Evolutionary conservation across 2,329 filamentous ascomycete species (phyloP), one percentile per base, ranked within the genome.

Genomic region (Lasiodiplodia citricola): DNA sequence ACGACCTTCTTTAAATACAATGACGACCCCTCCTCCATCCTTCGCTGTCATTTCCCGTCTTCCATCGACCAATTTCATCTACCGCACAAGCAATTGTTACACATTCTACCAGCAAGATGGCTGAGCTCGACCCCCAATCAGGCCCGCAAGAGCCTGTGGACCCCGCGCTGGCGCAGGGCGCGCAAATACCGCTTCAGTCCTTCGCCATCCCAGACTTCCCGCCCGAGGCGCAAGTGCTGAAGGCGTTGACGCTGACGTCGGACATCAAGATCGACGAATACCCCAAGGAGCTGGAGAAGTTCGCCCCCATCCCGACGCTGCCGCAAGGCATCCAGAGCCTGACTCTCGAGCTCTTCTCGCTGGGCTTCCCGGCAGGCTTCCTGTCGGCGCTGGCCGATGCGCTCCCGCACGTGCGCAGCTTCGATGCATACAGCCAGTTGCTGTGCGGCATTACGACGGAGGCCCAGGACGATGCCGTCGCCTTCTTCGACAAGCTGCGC

Each of bases 191-290:
- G 0, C 77, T 85, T 41, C 76, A 82, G 68, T 74, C 74, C 70
- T 85, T 85, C 77, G 77, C 74, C 21, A 74, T 85, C 16, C 83
- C 83, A 4, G 73, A 76, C 60, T 85, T 85, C 71, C 83, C 83
- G 2, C 74, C 77, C 0, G 75, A 81, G 73, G 82, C 83, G 6
- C 75, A 74, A n/a, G 74, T 73, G n/a, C 77, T 85, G 58, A 78
- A 78, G 68, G 78, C 82, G 35, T 74, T 86, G 18, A 85, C 82
- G 28, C 74, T 85, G n/a, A 85, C 83, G 55, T 80, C 79, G 54
- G 83, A 84, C 73, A 83, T 85, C 75, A 82, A 82, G 70, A 78
- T 83, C 66, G 79, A 81, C 70, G 80, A 83, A 50, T 85, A 85
- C 75, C 78, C 81, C 66, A 63, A 70, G 18, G 72, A 81, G 8